Evolutionary conservation across 495 filamentous ascomycete genomes (phyloP), one percentile per base, ranked within the genome.

Genomic region (Bacidia gigantensis): DNA sequence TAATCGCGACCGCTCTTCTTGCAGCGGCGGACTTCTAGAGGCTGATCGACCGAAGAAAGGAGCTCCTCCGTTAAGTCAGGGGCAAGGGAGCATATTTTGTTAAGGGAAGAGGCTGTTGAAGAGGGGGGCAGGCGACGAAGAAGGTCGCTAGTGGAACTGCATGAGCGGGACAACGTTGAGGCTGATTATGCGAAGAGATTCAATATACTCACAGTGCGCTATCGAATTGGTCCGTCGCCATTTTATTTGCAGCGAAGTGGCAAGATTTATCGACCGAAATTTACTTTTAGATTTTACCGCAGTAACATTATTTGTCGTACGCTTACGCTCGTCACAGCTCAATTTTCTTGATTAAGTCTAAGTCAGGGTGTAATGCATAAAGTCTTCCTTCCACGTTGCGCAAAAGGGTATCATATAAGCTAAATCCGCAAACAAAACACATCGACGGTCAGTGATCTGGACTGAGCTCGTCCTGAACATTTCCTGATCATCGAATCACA

Each of bases 121-220:
- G 89, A 89, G 7, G 92, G 92, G 70, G 94, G 89, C 52, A 99
- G 83, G 40, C 93, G 92, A 57, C 93, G 92, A 69, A 99, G 92
- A 58, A 99, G 89, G 74, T 99, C 92, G 62, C 92, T 98, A 62
- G 23, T 45, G 23, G 43, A 38, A 55, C 7, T 14, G 29, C 29
- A 35, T 35, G 14, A 35, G 29, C 14, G 29, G 29, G 29, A 35
- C 5, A 35, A 35, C 29, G 29, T 35, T 35, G 29, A 48, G 42
- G 18, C 40, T 40, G 45, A 51, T 49, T 17, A 56, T 55, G 11
- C 18, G 7, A 35, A 14, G 29, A 14, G 5, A 35, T 35, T 5
- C 29, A n/a, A n/a, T 35, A 5, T 35, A 38, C 72, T 71, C 68
- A 82, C 78, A 82, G 76, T 26, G 78, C 78, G 59, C 76, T 79